phyloP scores from a whole-genome alignment of 2,329 filamentous ascomycete species.

The Capronia epimyces region DNA sequence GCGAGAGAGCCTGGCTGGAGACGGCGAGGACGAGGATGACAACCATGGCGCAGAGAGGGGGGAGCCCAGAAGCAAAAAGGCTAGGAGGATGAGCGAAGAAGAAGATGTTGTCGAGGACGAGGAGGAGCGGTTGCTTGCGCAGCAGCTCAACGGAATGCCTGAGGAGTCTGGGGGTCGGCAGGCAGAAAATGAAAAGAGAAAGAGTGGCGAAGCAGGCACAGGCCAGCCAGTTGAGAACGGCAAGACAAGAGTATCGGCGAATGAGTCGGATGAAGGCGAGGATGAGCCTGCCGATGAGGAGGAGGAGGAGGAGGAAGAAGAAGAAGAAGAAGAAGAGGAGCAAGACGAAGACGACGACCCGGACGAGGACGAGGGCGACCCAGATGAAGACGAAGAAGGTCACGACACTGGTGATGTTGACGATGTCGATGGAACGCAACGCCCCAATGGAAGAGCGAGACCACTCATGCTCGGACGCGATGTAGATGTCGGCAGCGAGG shows the following conservation, averaged over 20 bases:
- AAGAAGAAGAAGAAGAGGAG: constrained; percentile 24
- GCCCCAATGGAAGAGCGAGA: neutral
- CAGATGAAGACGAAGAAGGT: constrained; percentile 15
- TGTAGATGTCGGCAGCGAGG: constrained; percentile 26
- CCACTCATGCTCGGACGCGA: constrained; percentile 24
- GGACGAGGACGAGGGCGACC: constrained; percentile 24
- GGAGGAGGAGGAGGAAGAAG: constrained; percentile 30
- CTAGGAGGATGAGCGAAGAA: constrained; percentile 14
- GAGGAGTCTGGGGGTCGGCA: neutral
- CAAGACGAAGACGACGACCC: constrained; percentile 18
- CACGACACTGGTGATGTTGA: constrained; percentile 27
- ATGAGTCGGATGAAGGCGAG: constrained; percentile 27
- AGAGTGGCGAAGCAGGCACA: constrained; percentile 9
- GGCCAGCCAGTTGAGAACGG: constrained; percentile 12
- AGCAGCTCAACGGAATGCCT: constrained; percentile 27
- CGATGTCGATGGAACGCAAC: constrained; percentile 28
- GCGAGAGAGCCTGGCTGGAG: constrained; percentile 42
- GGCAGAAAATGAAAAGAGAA: constrained; percentile 20
- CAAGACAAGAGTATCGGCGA: constrained; percentile 24
- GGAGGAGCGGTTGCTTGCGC: constrained; percentile 28
- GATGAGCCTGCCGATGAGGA: constrained; percentile 28
- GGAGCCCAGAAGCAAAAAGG: constrained; percentile 24
- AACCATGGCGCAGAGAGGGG: constrained; percentile 57
- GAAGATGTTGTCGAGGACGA: constrained; percentile 10
- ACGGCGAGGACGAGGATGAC: constrained; percentile 47